These are phyloP conservation scores for Sorghum bicolor DNA, from an alignment of 176 grass and related monocot species.

Conservation along the genomic window DNA sequence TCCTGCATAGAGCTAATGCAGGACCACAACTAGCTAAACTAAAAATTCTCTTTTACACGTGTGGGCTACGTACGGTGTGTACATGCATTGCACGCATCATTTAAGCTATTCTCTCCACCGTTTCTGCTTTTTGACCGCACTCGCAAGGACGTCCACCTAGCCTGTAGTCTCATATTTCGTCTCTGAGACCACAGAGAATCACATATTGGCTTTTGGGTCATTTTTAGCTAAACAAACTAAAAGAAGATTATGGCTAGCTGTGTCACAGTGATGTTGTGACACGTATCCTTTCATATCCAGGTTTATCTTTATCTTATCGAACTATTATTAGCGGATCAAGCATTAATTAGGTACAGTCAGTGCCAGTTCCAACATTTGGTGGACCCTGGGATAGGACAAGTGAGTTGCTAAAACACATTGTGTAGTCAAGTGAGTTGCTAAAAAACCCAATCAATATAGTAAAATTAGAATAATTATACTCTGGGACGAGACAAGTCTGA, in stretches of 20 bases:
- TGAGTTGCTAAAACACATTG: too few relatives aligned
- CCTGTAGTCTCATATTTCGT: neutral
- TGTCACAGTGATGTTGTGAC: neutral
- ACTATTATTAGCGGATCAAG: too few relatives aligned
- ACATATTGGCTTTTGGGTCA: neutral
- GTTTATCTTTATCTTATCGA: neutral
- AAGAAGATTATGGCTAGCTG: neutral
- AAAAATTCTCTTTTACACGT: neutral
- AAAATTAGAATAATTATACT: too few relatives aligned
- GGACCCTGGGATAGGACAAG: too few relatives aligned
- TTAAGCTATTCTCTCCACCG: neutral
- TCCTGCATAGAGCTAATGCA: neutral
- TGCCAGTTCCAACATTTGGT: too few relatives aligned
- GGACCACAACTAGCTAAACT: neutral
- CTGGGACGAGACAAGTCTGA: too few relatives aligned
- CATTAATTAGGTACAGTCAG: too few relatives aligned
- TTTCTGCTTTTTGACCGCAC: conserved; percentile 7
- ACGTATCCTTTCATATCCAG: neutral
- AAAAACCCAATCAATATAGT: too few relatives aligned
- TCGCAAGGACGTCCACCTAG: neutral
- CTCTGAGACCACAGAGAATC: neutral
- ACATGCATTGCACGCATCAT: neutral
- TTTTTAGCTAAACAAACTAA: neutral
- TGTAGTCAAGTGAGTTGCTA: too few relatives aligned
- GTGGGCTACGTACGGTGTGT: neutral